Evolutionary conservation across 768 basidiomycete genomes (phyloP).

Genomic region (Trametes meyenii): DNA sequence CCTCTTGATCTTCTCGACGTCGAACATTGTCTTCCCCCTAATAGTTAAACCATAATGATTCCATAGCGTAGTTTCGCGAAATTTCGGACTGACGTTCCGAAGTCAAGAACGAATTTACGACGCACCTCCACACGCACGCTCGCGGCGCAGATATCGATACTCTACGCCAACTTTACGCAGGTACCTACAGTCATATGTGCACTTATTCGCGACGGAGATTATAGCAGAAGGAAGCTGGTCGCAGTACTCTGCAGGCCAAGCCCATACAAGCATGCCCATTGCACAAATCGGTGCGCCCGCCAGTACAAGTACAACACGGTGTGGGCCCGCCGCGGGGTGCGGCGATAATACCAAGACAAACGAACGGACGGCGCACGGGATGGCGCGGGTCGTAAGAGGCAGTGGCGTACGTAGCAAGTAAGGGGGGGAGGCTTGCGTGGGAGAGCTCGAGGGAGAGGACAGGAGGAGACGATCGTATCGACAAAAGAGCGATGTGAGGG

Average conservation of each 20-base stretch:
- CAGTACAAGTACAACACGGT: constrained; percentile 15
- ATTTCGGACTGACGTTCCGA: no score
- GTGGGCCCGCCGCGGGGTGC: not conserved
- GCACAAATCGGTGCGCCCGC: constrained; percentile 6
- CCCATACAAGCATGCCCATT: constrained; percentile 19
- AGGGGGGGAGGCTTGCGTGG: not conserved
- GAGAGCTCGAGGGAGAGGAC: not conserved
- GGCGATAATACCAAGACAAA: not conserved
- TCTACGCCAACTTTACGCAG: no score
- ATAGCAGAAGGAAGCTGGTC: not conserved
- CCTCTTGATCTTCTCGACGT: no score
- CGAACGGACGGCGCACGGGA: not conserved
- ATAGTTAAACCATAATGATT: no score
- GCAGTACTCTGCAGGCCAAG: constrained; percentile 13
- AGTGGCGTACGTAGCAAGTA: not conserved
- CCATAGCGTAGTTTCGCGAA: no score
- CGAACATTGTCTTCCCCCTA: no score
- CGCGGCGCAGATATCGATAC: no score
- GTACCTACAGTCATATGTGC: constrained; percentile 26
- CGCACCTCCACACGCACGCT: not conserved
- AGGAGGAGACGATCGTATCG: not conserved
- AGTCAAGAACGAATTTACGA: no score
- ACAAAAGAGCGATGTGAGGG: not conserved
- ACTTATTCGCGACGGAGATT: constrained; percentile 17
- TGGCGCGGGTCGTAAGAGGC: not conserved